A percentile compares a stretch with the other conserved stretches of the same genome.
Evolutionary conservation across 75 land plant species (phyloP).

Genomic region (Cupressus sempervirens): DNA sequence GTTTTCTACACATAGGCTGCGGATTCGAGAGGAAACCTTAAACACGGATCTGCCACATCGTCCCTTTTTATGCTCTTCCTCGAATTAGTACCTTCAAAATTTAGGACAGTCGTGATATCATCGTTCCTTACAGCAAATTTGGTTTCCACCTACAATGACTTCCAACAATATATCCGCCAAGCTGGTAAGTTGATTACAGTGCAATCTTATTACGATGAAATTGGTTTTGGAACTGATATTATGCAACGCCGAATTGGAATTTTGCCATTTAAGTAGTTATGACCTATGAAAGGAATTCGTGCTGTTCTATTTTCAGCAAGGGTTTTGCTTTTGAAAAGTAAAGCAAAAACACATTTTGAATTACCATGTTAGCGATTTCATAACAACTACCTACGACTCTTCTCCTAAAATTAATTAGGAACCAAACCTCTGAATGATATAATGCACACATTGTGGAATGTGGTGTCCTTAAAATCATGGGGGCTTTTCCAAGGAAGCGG

Average conservation of each 20-base stretch:
- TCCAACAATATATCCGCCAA: background rate
- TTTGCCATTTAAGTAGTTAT: background rate
- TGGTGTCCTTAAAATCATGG: background rate
- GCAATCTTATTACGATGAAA: background rate
- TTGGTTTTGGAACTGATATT: background rate
- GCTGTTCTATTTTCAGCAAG: background rate
- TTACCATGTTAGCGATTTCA: background rate
- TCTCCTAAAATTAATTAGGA: background rate
- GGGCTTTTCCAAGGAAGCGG: background rate
- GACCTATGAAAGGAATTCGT: background rate
- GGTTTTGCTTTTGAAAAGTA: background rate
- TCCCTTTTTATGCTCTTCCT: too few species aligned
- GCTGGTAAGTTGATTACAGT: background rate
- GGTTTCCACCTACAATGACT: background rate
- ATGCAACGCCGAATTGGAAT: background rate
- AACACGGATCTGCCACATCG: background rate
- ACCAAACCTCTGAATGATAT: background rate
- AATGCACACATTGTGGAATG: background rate
- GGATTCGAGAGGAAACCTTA: background rate
- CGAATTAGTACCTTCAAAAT: background rate
- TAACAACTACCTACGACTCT: background rate
- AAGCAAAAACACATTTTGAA: background rate
- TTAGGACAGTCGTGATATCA: background rate
- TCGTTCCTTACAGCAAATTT: background rate
- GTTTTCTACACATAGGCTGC: background rate